Evolutionary conservation across 805 yeast species (phyloP), one percentile per base, ranked within the genome.

Genomic region (Candida maris): DNA sequence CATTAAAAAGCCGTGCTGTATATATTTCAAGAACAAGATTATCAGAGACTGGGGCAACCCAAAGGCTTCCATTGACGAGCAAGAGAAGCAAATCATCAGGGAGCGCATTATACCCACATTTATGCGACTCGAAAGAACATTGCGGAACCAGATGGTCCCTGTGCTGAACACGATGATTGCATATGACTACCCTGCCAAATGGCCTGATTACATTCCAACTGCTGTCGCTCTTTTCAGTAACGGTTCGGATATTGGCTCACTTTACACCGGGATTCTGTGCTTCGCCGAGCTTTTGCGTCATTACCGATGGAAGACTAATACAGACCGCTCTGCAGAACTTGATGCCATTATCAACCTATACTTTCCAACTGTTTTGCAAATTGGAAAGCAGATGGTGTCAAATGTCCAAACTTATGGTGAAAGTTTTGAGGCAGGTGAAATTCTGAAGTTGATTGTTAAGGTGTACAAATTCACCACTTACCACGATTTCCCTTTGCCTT

Each of bases 1-100:
- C 19, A 73, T 85, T 34, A 77, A 81, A 49, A 71, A 78, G 38
- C 87, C 96, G 6, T 85, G 95, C 19, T 93, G 94, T 0, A 81
- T 91, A 17, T 89, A 79, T 59, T 78, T 91, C 63, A 91, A 91
- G 56, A 93, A 91, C 59, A 70, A 79, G 38, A 69, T 88, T 13
- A 61, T 71, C 9, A 71, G 75, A 32, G 70, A 73, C 42, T 93
- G 97, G 97, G 48, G 49, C 6, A 36, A 63, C 29, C 48, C 54
- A 6, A 39, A 38, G 17, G 45, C 48, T 4, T 35, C 27, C n/a
- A 77, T 86, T 9, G 82, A 79, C 45, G 64, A 66, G 4, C 88
- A 75, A 41, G 97, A 91, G 55, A 84, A 80, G 52, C 85, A 85
- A 3, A 66, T 73, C 17, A 77, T 93, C 45, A 75, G 81, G 43